Base-by-base conservation (phyloP, 495 filamentous ascomycete genomes). In the Xylaria venustula region DNA sequence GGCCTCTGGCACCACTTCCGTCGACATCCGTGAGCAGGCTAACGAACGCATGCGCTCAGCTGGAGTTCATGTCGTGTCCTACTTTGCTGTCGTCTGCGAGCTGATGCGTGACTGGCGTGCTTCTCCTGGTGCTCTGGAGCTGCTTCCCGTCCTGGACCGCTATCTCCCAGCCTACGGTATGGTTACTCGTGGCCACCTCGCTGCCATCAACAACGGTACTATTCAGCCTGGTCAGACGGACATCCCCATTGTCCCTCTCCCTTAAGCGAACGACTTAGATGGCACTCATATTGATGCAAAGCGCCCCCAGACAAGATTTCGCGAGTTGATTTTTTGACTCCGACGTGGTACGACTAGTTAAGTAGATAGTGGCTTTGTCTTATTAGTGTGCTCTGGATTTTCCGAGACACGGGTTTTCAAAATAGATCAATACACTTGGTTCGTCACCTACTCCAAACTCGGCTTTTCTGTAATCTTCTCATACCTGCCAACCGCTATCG, bases 31-130 rank as follows among this genome's bases (percentile, higher is more conserved):
- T 22, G 81, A 84, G 37, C 80, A 85, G 48, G 77, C 85, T 8
- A 91, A 92, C 67, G 73, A 79, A 23, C 80, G 87, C 11, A 89
- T 93, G 86, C 73, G 83, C 54, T 65, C 71, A 12, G 85, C 87
- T 0, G 90, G 89, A 7, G 90, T 91, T 8, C 84, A 88, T 9
- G 71, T 85, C 9, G 79, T 86, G 63, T 83, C 82, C 6, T 71
- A 87, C 55, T 92, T 92, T 59, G 81, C 74, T n/a, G 86, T 93
- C 64, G 74, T 85, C 7, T 79, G 80, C 64, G 89, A 92, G 68
- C 71, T 93, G 61, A 92, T 92, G 89, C 78, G 89, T 14, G 89
- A 92, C 73, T 91, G 90, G 89, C 77, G 89, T 20, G 77, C 80
- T 52, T 84, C 79, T 0, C 89, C 89, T n/a, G 89, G 88, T 12